Base-by-base conservation (phyloP, 352 stramenopile genomes). In the Thalassiosira sp. region DNA sequence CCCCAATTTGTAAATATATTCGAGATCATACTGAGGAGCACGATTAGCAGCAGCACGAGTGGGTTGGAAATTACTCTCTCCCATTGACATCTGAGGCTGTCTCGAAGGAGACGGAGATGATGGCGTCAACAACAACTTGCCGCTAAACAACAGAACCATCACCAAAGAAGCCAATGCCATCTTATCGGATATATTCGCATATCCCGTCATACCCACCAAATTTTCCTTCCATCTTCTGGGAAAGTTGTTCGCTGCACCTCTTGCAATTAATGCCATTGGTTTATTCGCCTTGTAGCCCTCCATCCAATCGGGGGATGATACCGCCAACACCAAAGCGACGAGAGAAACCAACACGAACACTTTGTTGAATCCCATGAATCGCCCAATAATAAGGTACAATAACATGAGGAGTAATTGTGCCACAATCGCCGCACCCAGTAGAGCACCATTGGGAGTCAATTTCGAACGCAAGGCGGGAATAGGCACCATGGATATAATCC, bases 1-100 rank as follows among this genome's bases (percentile, higher is more conserved):
- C 40, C 85, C 85, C 27, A 90, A 24, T 64, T 89, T 85, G 67
- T 91, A 91, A 49, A 83, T 88, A 33, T 79, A 48, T 75, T 90
- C 76, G 11, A 87, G 22, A 45, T 70, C 49, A 66, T 80, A 65
- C 16, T 68, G 43, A 16, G 54, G 33, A 56, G 52, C 13, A 45
- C 7, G 27, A 56, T 16, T 40, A 24, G 16, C 3, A 51, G 28
- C 42, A 24, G 16, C 3, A 51, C 15, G 15, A 3, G 15, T 42
- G 28, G 13, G 46, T 51, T 59, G 66, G 5, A 22, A 11, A 33
- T 33, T 57, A 57, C 2, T 59, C 7, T 37, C 20, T 72, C 40
- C 53, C 42, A 49, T 66, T 48, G 31, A 40, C 45, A 75, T 49
- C 28, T 66, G 33, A 18, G 67, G 52, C 25, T 24, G 65, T 20